These are phyloP conservation scores for Wallacemonas sp. DNA, from an alignment of 208 protist genomes.

Conservation along the genomic window DNA sequence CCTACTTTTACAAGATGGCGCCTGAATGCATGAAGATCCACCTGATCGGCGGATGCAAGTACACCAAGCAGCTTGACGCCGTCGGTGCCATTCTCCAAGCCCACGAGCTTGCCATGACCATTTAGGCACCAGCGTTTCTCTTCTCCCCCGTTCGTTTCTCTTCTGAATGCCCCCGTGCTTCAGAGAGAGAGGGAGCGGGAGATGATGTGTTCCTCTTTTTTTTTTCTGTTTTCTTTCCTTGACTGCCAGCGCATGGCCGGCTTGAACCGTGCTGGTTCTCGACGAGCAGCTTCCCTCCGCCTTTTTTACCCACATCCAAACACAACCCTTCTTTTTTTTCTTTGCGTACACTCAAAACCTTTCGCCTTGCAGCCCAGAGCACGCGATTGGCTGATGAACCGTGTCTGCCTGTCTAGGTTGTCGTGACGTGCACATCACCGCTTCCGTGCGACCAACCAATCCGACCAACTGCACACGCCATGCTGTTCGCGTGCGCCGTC, in stretches of 20 bases:
- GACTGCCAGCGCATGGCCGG: not conserved
- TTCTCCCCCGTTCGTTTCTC: too few relatives aligned
- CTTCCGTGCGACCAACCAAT: too few relatives aligned
- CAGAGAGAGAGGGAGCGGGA: too few relatives aligned
- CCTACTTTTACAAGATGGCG: slow-evolving; percentile 26
- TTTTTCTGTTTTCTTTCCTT: slow-evolving; percentile 7
- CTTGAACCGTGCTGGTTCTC: not conserved
- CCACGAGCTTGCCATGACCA: slow-evolving; percentile 35
- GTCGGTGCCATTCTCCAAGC: slow-evolving; percentile 81
- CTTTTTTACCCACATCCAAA: too few relatives aligned
- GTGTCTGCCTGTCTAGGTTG: too few relatives aligned
- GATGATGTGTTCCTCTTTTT: not conserved
- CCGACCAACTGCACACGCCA: too few relatives aligned
- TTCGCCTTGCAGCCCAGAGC: too few relatives aligned
- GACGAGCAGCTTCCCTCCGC: too few relatives aligned
- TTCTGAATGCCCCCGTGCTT: not conserved
- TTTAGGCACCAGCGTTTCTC: slow-evolving; percentile 25
- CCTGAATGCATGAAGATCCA: slow-evolving; percentile 23
- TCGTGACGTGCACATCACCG: too few relatives aligned
- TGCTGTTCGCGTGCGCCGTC: too few relatives aligned
- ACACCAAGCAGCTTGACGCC: slow-evolving; percentile 69
- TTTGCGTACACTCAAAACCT: too few relatives aligned
- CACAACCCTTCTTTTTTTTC: not conserved
- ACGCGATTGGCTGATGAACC: too few relatives aligned
- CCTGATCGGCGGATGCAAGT: slow-evolving; percentile 63